These are phyloP conservation scores for Grammothele lineata DNA, from an alignment of 768 basidiomycete species.

Conservation along the genomic window DNA sequence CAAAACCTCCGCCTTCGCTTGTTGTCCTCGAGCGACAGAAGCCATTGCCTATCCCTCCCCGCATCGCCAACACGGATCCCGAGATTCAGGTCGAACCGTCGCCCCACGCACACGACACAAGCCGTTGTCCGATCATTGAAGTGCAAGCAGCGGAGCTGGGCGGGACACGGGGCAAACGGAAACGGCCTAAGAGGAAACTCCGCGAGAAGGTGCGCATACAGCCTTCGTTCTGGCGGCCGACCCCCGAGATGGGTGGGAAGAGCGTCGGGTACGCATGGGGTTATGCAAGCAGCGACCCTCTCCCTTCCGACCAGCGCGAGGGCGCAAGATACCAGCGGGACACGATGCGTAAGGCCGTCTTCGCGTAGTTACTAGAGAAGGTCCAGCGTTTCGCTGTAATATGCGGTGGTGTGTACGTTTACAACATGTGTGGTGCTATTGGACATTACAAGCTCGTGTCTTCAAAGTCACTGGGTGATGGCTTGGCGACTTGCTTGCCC, in stretches of 20 bases:
- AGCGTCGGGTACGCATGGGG: conserved; percentile 29
- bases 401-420: too few species aligned
- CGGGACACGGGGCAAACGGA: neutral
- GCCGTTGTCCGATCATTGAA: conserved; percentile 16
- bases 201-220: conserved; percentile 8
- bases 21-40: conserved; percentile 2
- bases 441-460: conserved; percentile 6
- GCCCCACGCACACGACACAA: conserved; percentile 18
- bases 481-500: conserved; percentile 16
- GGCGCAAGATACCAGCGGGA: conserved; percentile 20
- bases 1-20: neutral
- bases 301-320: conserved; percentile 13
- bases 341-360: conserved; percentile 18
- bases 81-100: conserved; percentile 12
- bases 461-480: conserved; percentile 6
- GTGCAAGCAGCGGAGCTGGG: neutral
- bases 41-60: conserved; percentile 1
- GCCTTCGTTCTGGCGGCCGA: conserved; percentile 27
- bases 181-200: conserved; percentile 6
- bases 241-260: conserved; percentile 24
- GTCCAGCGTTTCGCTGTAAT: too few species aligned
- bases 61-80: neutral
- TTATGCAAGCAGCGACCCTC: conserved; percentile 26
- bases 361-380: neutral
- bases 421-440: neutral